These are phyloP conservation scores for Chaetomiaceae sp. DNA, from an alignment of 2,329 filamentous ascomycete genomes.

Conservation along the genomic window DNA sequence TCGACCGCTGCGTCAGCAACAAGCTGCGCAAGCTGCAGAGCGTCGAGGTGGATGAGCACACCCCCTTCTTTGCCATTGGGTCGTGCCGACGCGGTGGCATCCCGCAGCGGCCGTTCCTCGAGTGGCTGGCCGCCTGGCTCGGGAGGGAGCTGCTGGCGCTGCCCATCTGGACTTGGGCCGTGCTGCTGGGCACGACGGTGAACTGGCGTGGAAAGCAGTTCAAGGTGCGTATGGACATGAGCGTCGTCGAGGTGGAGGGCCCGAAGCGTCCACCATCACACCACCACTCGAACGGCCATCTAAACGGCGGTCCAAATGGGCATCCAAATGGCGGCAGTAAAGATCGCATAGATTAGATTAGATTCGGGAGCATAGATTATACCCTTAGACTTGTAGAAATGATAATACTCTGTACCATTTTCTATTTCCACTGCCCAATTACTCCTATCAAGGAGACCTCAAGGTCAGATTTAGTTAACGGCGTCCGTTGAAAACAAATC, in stretches of 20 bases:
- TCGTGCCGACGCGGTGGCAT: constrained; percentile 35
- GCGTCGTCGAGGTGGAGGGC: constrained; percentile 50
- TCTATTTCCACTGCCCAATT: too few relatives aligned
- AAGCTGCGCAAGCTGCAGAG: constrained; percentile 70
- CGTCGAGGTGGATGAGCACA: constrained; percentile 65
- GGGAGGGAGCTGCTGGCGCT: constrained; percentile 77
- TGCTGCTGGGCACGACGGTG: constrained; percentile 82
- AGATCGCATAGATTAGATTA: constrained; percentile 26
- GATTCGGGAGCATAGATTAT: constrained; percentile 6
- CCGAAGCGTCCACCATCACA: background rate
- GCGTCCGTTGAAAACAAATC: too few relatives aligned
- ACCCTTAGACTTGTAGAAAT: constrained; percentile 10
- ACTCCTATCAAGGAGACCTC: too few relatives aligned
- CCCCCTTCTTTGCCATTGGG: constrained; percentile 66
- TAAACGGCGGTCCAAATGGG: background rate
- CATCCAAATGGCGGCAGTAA: constrained; percentile 21
- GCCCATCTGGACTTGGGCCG: constrained; percentile 86
- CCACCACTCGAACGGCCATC: background rate
- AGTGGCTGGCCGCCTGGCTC: constrained; percentile 81
- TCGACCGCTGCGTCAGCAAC: constrained; percentile 70
- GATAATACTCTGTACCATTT: background rate
- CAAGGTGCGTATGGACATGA: constrained; percentile 77
- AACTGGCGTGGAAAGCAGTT: constrained; percentile 83
- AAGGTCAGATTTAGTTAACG: too few relatives aligned
- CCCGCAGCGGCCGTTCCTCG: constrained; percentile 52